Evolutionary conservation across 345 rosid species (phyloP).

Genomic region (Excoecaria agallocha): DNA sequence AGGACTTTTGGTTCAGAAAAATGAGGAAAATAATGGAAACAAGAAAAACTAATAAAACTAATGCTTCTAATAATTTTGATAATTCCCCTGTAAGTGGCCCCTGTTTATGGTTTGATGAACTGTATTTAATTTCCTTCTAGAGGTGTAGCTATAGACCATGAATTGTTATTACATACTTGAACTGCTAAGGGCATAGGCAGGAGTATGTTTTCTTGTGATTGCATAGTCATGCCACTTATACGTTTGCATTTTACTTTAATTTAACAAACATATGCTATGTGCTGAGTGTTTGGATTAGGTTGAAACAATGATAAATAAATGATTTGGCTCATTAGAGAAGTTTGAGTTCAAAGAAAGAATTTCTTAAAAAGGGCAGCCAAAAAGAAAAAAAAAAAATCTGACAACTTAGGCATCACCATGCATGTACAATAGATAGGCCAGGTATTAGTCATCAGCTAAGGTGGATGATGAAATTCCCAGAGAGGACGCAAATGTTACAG

Average conservation of each 20-base stretch:
- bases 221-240: neutral
- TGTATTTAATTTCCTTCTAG: too few species aligned
- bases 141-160: too few species aligned
- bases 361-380: neutral
- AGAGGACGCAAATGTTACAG: conserved; percentile 48
- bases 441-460: conserved; percentile 30
- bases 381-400: neutral
- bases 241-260: neutral
- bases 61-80: too few species aligned
- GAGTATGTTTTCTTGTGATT: neutral
- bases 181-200: too few species aligned
- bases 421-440: conserved; percentile 2
- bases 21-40: too few species aligned
- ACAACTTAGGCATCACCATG: neutral
- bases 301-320: neutral
- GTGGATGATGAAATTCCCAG: conserved; percentile 55
- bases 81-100: too few species aligned
- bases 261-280: neutral
- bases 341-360: too few species aligned
- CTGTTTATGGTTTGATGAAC: too few species aligned
- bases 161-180: too few species aligned
- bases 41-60: too few species aligned
- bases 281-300: neutral
- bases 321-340: neutral
- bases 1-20: too few species aligned